Evolutionary conservation across 441 rosid species (phyloP), one percentile per base, ranked within the genome.

Genomic region (Eutrema salsugineum): DNA sequence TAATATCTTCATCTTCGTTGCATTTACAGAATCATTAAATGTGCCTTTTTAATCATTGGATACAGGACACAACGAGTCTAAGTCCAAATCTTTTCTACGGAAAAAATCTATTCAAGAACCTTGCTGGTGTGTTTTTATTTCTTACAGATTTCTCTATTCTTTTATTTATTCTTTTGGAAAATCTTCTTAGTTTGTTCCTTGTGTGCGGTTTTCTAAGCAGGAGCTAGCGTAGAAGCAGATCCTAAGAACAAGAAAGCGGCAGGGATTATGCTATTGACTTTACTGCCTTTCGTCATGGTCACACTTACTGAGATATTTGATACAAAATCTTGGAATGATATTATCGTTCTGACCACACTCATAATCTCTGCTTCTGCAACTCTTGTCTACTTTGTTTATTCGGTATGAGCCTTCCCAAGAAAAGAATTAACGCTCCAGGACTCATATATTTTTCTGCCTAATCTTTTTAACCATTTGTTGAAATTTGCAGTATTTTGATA

Each of bases 261-360:
- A 24, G 76, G 77, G 51, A 71, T 66, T 19, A 77, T 77, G 80
- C 77, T 77, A 8, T 2, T 71, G 38, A 47, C 68, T 51, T 65
- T 77, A 22, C 14, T 60, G 11, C 80, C 80, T 5, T 70, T 71
- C 20, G 30, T 66, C 27, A 36, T 77, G 46, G 65, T 77, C 43
- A 63, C 66, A 56, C 16, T 70, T 32, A 44, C 71, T 12, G 77
- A 61, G 69, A 60, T 68, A 3, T 71, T 33, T 65, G 72, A 70
- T 35, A 49, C 72, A 1, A 19, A 59, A 58, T 57, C 62, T 43
- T 77, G 67, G 72, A 30, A 35, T 28, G 62, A 66, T 1, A 0
- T 19, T 11, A 59, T 66, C 0, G 49, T 64, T 32, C 65, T 77
- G 72, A 64, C 43, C 46, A 77, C 80, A 9, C 62, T 77, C 9